Base-by-base conservation (phyloP, 805 yeast species). In the Wickerhamiella lipophila region DNA sequence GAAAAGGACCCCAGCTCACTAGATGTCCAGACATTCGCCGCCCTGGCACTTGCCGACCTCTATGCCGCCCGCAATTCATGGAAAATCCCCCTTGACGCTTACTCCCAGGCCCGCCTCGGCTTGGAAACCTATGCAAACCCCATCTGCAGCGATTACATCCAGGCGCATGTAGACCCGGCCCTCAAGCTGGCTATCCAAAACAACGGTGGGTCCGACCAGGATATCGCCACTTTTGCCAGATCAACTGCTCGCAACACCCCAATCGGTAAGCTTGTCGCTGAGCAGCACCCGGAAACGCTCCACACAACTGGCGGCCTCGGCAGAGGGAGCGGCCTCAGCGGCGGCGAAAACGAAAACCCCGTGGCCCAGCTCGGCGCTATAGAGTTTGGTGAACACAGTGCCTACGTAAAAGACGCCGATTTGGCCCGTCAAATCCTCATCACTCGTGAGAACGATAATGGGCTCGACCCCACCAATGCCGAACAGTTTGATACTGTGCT, bases 351-450 rank as follows among this genome's bases (percentile, higher is more conserved):
- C 26, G 26, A 23, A 6, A 8, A 5, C 26, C 42, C 58, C 57
- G 3, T 57, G 59, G 57, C 57, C 21, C 56, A 61, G 46, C 69
- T 74, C 23, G 74, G 73, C 43, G 69, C 69, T 34, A 64, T 82
- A 21, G 57, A 70, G 46, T 80, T 82, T 75, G 68, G 85, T 55
- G 68, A 72, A 16, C 79, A 79, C 61, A 65, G 70, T 8, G 95
- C 95, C 0, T 59, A 60, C 5, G 68, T 88, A 21, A 68, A 71
- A 52, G 84, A 84, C 55, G 81, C 84, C 46, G 86, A 84, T 52
- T 70, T 86, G 41, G 83, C 94, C 0, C 74, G 58, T 25, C 57
- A 61, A 7, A 54, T 68, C 18, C 42, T 56, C 13, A 48, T 52
- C 6, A 69, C 69, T 1, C 55, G 55, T 38, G 49, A 49, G 2